These are phyloP conservation scores for Lasiodiplodia sp. DNA, from an alignment of 2,329 filamentous ascomycete genomes.

Conservation along the genomic window DNA sequence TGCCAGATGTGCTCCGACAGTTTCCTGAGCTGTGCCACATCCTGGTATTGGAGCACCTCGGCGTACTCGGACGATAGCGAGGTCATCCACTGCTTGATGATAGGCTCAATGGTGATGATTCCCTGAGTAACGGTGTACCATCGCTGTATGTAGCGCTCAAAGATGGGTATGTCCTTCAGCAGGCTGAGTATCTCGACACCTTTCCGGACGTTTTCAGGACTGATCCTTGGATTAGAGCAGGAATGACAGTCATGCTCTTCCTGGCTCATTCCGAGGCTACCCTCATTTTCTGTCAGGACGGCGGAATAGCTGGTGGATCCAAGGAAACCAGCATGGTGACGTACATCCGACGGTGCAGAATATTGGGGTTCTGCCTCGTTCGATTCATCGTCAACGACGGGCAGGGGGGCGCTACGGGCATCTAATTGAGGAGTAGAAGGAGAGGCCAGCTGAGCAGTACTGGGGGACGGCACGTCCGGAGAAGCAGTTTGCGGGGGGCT, in stretches of 20 bases:
- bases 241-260: constrained; percentile 12
- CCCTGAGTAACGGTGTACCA: constrained; percentile 42
- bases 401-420: neutral
- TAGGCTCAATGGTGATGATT: constrained; percentile 45
- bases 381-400: neutral
- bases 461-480: neutral
- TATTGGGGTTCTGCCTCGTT: constrained; percentile 7
- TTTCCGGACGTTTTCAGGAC: constrained; percentile 36
- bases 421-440: neutral
- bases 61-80: constrained; percentile 41
- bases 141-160: constrained; percentile 43
- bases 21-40: constrained; percentile 39
- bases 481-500: constrained; percentile 19
- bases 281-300: constrained; percentile 29
- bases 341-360: constrained; percentile 16
- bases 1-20: constrained; percentile 53
- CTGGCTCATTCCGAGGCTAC: constrained; percentile 9
- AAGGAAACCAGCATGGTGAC: constrained; percentile 26
- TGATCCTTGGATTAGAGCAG: constrained; percentile 9
- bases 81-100: constrained; percentile 41
- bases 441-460: neutral
- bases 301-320: constrained; percentile 28
- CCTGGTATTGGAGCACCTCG: constrained; percentile 37
- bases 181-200: constrained; percentile 40
- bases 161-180: constrained; percentile 38